Percentiles rank a stretch among this genome's conserved stretches.
These are phyloP conservation scores for Agarophyton chilense DNA, from an alignment of 23 red algal species.

Conservation along the genomic window DNA sequence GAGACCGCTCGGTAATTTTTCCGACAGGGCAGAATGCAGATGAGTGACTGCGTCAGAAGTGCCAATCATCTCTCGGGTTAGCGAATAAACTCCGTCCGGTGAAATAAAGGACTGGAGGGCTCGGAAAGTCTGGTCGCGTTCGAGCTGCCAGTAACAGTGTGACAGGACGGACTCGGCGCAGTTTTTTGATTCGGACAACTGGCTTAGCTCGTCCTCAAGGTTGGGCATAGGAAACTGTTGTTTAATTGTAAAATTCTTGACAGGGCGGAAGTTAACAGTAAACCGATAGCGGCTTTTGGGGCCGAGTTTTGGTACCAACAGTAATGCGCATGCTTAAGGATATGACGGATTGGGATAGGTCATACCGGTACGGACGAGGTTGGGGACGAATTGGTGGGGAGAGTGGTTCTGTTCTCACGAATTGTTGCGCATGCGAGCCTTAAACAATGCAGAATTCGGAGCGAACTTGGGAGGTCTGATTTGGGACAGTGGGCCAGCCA, in stretches of 20 bases:
- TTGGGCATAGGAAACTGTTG: constrained; percentile 25
- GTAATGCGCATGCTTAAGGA: background rate
- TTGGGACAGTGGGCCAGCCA: background rate
- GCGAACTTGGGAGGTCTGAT: background rate
- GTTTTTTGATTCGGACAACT: background rate
- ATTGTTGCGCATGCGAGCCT: background rate
- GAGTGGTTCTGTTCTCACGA: background rate
- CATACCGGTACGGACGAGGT: constrained; percentile 2
- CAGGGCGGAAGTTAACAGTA: constrained; percentile 12
- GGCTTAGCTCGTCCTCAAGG: constrained; percentile 1
- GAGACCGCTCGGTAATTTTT: constrained; percentile 20
- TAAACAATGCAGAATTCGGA: background rate
- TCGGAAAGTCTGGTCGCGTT: constrained; percentile 5
- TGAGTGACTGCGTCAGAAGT: constrained; percentile 28
- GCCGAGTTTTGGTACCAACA: constrained; percentile 5
- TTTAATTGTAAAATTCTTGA: constrained; percentile 5
- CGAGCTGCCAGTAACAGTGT: constrained; percentile 40
- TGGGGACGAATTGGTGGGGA: background rate
- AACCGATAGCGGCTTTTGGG: constrained; percentile 3
- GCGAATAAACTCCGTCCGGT: constrained; percentile 16
- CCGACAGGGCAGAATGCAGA: background rate
- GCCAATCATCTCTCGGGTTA: constrained; percentile 8
- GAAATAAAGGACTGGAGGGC: constrained; percentile 23
- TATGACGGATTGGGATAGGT: background rate
- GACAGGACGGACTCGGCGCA: background rate